phyloP scores from a whole-genome alignment of 23 red algal genomes.

The Gracilaria caudata region DNA sequence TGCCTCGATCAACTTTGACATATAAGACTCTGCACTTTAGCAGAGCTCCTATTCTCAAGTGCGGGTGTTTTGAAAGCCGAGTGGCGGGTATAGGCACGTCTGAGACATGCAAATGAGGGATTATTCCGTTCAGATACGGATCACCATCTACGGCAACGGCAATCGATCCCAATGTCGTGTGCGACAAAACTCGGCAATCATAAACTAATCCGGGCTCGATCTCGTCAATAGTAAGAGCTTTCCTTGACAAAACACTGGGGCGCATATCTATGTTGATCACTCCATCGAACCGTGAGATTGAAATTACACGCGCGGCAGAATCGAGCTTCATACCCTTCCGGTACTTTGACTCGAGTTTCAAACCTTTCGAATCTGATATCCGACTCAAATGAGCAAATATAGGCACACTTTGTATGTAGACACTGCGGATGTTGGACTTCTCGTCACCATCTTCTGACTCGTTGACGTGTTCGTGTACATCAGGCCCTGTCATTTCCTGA shows the following conservation, averaged over 20 bases:
- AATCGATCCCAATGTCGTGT: slow-evolving; percentile 46
- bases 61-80: slow-evolving; percentile 32
- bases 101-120: slow-evolving; percentile 55
- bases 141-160: slow-evolving; percentile 70
- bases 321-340: slow-evolving; percentile 39
- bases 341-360: slow-evolving; percentile 49
- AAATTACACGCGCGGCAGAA: slow-evolving; percentile 34
- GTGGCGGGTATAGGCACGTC: slow-evolving; percentile 39
- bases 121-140: slow-evolving; percentile 31
- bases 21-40: slow-evolving; percentile 40
- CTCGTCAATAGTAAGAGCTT: slow-evolving; percentile 68
- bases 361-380: slow-evolving; percentile 47
- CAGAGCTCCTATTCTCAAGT: slow-evolving; percentile 44
- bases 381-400: slow-evolving; percentile 75
- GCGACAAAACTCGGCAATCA: slow-evolving; percentile 35
- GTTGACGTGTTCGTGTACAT: not conserved
- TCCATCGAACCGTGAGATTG: slow-evolving; percentile 69
- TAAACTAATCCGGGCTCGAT: slow-evolving; percentile 45
- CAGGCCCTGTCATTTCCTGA: not conserved
- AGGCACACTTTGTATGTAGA: not conserved
- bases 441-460: not conserved
- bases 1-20: slow-evolving; percentile 39
- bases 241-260: slow-evolving; percentile 50
- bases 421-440: not conserved
- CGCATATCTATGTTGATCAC: slow-evolving; percentile 79